Conservation (phyloP, 169 alveolate genomes). For the Neospora caninum region DNA sequence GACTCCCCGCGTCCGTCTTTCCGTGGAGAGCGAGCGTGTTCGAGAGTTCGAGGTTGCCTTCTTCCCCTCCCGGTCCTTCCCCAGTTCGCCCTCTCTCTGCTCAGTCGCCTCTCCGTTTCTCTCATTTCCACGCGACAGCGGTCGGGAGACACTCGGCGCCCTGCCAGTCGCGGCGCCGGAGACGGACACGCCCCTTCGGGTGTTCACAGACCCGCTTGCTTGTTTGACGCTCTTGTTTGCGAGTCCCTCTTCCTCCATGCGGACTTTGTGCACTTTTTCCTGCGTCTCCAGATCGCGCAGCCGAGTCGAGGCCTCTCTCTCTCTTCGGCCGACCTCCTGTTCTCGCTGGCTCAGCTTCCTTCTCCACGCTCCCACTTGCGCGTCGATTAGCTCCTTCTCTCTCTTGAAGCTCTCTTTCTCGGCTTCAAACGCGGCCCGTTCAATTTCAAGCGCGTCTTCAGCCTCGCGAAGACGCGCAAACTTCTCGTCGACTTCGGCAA, state of each 20-base stretch:
- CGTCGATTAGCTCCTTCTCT: neutral
- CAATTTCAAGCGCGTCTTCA: neutral
- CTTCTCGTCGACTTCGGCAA: slow-evolving; percentile 9
- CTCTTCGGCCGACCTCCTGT: neutral
- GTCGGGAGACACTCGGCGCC: too few relatives aligned
- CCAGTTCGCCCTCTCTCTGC: neutral
- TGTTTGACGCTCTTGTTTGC: neutral
- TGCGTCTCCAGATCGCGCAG: slow-evolving; percentile 6
- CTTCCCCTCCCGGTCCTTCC: neutral
- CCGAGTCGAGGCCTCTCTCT: neutral
- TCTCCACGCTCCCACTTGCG: neutral
- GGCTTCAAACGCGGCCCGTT: neutral
- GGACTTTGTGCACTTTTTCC: slow-evolving; percentile 2
- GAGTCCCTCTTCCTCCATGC: slow-evolving; percentile 5
- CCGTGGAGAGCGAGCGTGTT: neutral
- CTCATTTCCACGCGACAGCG: too few relatives aligned
- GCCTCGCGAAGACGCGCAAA: neutral
- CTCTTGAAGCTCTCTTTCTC: slow-evolving; percentile 10
- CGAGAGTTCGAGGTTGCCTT: neutral
- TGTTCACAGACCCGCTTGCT: neutral
- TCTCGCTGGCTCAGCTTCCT: neutral
- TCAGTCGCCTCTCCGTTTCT: neutral
- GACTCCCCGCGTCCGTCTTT: neutral
- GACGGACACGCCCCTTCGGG: neutral
- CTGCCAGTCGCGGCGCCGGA: too few relatives aligned